Conservation (phyloP, 257 asterid species). For the Cinchona pubescens region DNA sequence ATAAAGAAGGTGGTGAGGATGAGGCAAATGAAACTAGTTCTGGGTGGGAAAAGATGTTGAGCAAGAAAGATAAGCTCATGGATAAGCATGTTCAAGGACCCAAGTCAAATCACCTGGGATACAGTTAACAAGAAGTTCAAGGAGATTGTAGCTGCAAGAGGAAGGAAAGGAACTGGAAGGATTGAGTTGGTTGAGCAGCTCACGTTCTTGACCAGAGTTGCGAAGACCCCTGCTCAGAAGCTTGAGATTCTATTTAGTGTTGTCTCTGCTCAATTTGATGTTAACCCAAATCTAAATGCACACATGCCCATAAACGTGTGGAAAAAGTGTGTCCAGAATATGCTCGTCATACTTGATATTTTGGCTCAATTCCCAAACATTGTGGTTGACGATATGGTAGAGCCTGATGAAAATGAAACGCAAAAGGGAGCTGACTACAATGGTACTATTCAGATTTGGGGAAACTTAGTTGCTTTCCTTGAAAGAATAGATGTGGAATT, state of each 20-base stretch:
- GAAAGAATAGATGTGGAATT: slow-evolving; percentile 85
- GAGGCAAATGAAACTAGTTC: slow-evolving; percentile 33
- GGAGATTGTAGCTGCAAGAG: slow-evolving; percentile 87
- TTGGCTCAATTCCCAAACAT: slow-evolving; percentile 77
- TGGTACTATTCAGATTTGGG: slow-evolving; percentile 88
- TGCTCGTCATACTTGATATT: slow-evolving; percentile 68
- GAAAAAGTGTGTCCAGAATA: slow-evolving; percentile 82
- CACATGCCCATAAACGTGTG: slow-evolving; percentile 97
- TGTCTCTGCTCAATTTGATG: slow-evolving; percentile 90
- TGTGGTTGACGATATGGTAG: slow-evolving; percentile 86
- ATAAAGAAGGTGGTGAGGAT: slow-evolving; percentile 39
- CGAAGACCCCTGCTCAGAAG: slow-evolving; percentile 97
- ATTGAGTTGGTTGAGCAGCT: slow-evolving; percentile 92
- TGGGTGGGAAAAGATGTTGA: slow-evolving; percentile 83
- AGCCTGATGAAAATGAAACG: slow-evolving; percentile 89
- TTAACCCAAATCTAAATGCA: slow-evolving; percentile 72
- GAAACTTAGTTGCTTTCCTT: slow-evolving; percentile 85
- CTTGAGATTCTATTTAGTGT: slow-evolving; percentile 91
- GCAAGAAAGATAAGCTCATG: slow-evolving; percentile 87
- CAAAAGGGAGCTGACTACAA: slow-evolving; percentile 69
- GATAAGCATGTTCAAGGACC: slow-evolving; percentile 87
- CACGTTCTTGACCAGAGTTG: slow-evolving; percentile 82
- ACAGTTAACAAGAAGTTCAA: slow-evolving; percentile 84
- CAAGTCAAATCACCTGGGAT: slow-evolving; percentile 93
- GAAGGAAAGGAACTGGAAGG: slow-evolving; percentile 91